Evolutionary conservation across 2,329 filamentous ascomycete species (phyloP), one percentile per base, ranked within the genome.

Genomic region (Pestalotiopsis sp.): DNA sequence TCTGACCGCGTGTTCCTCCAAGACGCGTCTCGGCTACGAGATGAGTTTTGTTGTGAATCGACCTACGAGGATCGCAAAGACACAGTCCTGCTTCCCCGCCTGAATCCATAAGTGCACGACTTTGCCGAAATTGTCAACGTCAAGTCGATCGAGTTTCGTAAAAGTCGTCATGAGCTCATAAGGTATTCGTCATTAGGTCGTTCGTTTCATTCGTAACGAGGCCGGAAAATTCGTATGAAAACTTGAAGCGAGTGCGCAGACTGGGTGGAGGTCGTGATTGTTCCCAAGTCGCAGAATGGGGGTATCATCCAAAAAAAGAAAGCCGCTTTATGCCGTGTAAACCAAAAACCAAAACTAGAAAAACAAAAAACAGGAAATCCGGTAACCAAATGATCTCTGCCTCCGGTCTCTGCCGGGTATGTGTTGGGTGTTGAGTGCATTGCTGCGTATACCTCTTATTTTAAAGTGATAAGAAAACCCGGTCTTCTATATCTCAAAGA

Each of bases 381-480:
- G 82, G 79, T 81, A 82, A 80, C 77, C 76, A 77, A 75, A 78
- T 72, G 72, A 75, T 75, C 76, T 77, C 80, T 81, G 81, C 83
- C 82, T 52, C 17, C 84, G 82, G 82, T 80, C 80, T 80, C 72
- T 74, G 80, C 82, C 83, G 81, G 83, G 80, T 78, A 75, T 71
- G 75, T 75, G 74, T 78, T 68, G 79, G 40, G 11, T 44, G 44
- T 52, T 35, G 30, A 17, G 20, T 79, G 87, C 87, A 89, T 89
- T 87, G 87, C 87, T 89, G 87, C 87, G 82, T 85, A 76, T 85
- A 86, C 82, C 82, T 88, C 85, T 87, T 87, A 79, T 83, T 81
- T 84, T 78, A 72, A 35, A 35, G 73, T 67, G 70, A 68, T 70
- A 67, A 77, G 75, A 80, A 80, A 81, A 80, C 70, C 68, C 73